Evolutionary conservation across 2,329 filamentous ascomycete species (phyloP), one percentile per base, ranked within the genome.

Genomic region (Ceratocystis alfenasii): DNA sequence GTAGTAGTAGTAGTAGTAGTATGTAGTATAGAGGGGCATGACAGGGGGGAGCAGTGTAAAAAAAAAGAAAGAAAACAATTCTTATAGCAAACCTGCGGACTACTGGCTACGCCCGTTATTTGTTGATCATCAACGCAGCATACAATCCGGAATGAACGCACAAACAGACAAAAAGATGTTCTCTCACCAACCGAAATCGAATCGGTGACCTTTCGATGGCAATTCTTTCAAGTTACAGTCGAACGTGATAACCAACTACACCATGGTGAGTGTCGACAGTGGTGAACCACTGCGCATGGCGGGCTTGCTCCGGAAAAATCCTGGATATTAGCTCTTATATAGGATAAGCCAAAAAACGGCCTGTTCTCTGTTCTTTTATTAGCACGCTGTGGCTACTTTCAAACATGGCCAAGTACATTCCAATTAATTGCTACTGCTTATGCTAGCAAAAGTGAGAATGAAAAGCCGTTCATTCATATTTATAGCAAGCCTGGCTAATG

Each of bases 171-270:
- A 25, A 41, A 59, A 59, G 55, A 62, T 25, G 17, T 28, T 0
- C 4, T 41, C 30, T 41, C 57, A 53, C 48, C 48, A 53, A 53
- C 48, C 48, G 48, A 53, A 53, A 53, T 66, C 61, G 65, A 66
- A 66, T 66, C 65, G 65, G 65, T 66, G 65, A 66, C 65, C 65
- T 66, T 66, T 66, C 65, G 65, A 66, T 66, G 60, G 59, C 65
- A 66, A 64, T 36, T 65, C 41, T 60, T 66, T 36, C 65, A 66
- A 66, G 45, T 66, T 66, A 64, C 65, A 66, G 65, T 66, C 65
- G 65, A 63, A 63, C 65, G 65, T 66, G 60, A 63, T 60, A 63
- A 66, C 60, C 61, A 66, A 53, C 65, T 66, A 66, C 65, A 66
- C 65, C 60, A 66, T 63, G 65, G 65, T 66, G 65, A 66, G 65